These are phyloP conservation scores for Rubia tinctorum DNA, from an alignment of 305 asterid species.

Conservation along the genomic window DNA sequence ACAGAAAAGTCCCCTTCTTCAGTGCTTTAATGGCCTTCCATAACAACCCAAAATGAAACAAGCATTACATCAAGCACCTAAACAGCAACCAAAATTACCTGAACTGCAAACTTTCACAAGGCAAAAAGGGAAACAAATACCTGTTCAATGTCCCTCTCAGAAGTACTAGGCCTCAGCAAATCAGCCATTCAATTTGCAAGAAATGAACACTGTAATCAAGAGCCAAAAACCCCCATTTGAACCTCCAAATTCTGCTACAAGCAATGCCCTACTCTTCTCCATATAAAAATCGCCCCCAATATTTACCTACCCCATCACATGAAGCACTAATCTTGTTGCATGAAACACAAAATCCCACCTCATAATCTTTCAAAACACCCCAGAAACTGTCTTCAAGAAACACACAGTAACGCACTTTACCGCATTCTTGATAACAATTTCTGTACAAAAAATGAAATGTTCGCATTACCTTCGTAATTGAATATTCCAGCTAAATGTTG, in stretches of 20 bases:
- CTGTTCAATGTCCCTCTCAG: constrained; percentile 83
- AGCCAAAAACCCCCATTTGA: constrained; percentile 71
- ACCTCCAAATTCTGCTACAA: constrained; percentile 28
- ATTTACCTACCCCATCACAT: constrained; percentile 40
- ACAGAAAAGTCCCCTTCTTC: constrained; percentile 86
- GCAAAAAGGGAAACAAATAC: constrained; percentile 29
- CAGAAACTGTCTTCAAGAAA: neutral
- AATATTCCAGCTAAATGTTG: constrained; percentile 12
- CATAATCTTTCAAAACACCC: neutral
- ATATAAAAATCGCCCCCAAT: constrained; percentile 20
- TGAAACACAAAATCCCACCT: constrained; percentile 14
- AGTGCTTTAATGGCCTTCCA: constrained; percentile 78
- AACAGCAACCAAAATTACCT: neutral
- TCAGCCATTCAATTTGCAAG: constrained; percentile 92
- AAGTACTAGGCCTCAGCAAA: constrained; percentile 60
- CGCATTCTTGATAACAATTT: neutral
- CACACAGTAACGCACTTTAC: neutral
- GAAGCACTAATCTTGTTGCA: constrained; percentile 12
- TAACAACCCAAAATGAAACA: constrained; percentile 15
- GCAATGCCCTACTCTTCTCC: constrained; percentile 34
- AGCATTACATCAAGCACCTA: constrained; percentile 8
- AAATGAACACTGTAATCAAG: constrained; percentile 32
- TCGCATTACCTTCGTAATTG: constrained; percentile 10
- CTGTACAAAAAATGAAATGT: neutral
- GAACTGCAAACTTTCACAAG: neutral